These are phyloP conservation scores for Trichosporon sp. DNA, from an alignment of 1,284 basidiomycete species.

Conservation along the genomic window DNA sequence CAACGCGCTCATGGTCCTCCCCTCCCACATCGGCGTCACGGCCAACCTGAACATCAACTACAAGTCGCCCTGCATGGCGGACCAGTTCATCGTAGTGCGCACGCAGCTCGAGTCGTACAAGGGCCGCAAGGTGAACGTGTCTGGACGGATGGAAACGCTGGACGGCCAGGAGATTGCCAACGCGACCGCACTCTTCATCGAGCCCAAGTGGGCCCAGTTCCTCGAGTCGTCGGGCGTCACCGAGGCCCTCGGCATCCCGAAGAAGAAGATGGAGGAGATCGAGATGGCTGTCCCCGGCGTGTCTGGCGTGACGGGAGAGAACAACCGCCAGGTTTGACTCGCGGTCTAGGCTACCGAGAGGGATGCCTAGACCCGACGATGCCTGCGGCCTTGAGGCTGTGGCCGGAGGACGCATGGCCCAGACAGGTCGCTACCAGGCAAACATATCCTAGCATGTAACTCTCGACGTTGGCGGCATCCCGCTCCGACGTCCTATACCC, in stretches of 20 bases:
- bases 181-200: conserved; percentile 77
- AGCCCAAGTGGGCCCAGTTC: conserved; percentile 78
- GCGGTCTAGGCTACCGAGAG: conserved; percentile 15
- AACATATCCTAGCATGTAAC: no score
- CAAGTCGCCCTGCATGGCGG: conserved; percentile 76
- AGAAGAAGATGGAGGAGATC: conserved; percentile 11
- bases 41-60: conserved; percentile 77
- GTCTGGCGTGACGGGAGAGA: background rate
- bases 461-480: no score
- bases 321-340: conserved; percentile 13
- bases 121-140: conserved; percentile 75
- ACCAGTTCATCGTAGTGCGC: conserved; percentile 64
- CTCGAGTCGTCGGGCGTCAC: conserved; percentile 61
- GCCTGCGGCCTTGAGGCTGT: no score
- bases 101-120: conserved; percentile 66
- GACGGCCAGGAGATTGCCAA: conserved; percentile 77
- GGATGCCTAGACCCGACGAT: conserved; percentile 2
- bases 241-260: conserved; percentile 49
- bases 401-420: no score
- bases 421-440: no score
- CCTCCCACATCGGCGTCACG: conserved; percentile 89
- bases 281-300: conserved; percentile 4
- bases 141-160: conserved; percentile 72
- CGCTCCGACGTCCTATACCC: no score
- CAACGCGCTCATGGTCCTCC: conserved; percentile 77